These are phyloP conservation scores for Sugiyamaella paludigena DNA, from an alignment of 1,139 yeast genomes.

Conservation along the genomic window DNA sequence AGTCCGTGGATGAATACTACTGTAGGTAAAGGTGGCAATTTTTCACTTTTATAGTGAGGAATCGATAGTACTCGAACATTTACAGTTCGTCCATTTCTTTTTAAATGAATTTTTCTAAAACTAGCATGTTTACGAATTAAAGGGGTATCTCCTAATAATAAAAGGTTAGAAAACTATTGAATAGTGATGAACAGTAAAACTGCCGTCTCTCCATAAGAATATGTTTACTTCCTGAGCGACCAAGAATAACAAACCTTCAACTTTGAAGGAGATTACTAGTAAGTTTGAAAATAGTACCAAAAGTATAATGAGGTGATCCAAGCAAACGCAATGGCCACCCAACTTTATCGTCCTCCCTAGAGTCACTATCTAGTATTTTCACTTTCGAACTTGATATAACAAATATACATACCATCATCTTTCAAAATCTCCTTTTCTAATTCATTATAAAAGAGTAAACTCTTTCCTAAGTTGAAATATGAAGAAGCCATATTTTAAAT, in stretches of 20 bases:
- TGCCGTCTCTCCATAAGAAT: too few relatives aligned
- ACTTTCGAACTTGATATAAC: too few relatives aligned
- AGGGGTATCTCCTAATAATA: conserved; percentile 27
- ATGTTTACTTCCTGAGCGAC: too few relatives aligned
- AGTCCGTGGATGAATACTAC: conserved; percentile 67
- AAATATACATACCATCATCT: conserved; percentile 22
- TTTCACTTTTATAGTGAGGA: conserved; percentile 35
- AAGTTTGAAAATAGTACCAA: too few relatives aligned
- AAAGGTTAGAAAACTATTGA: neutral
- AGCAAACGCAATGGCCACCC: too few relatives aligned
- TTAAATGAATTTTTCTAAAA: conserved; percentile 4
- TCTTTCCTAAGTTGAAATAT: conserved; percentile 17
- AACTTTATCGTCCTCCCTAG: too few relatives aligned
- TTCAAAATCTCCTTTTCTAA: conserved; percentile 27
- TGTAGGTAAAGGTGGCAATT: conserved; percentile 48
- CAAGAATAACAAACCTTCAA: neutral
- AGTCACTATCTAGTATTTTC: too few relatives aligned
- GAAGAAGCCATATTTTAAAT: conserved; percentile 8
- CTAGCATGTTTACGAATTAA: conserved; percentile 24
- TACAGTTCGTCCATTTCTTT: conserved; percentile 12
- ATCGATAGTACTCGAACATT: conserved; percentile 31
- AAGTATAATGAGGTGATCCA: too few relatives aligned
- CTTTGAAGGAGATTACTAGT: too few relatives aligned
- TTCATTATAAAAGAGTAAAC: conserved; percentile 30
- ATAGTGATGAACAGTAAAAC: too few relatives aligned